phyloP scores from a whole-genome alignment of 495 filamentous ascomycete genomes.

The Aspergillus taichungensis region DNA sequence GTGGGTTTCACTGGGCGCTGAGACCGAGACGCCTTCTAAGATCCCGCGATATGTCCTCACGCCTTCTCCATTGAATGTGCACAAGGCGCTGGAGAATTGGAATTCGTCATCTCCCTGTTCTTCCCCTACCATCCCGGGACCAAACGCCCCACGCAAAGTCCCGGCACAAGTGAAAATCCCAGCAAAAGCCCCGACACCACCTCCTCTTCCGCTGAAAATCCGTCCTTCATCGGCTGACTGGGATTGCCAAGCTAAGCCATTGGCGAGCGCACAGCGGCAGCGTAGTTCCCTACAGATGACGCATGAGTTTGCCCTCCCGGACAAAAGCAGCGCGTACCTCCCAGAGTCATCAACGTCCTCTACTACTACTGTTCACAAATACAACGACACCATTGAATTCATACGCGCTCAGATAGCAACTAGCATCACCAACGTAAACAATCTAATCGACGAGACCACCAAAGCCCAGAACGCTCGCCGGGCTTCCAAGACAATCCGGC shows the following conservation, averaged over 20 bases:
- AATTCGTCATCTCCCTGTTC: background rate
- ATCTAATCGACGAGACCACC: slow-evolving; percentile 15
- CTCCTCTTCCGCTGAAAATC: slow-evolving; percentile 18
- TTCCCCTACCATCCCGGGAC: background rate
- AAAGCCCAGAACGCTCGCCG: slow-evolving; percentile 21
- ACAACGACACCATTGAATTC: slow-evolving; percentile 17
- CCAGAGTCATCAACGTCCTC: slow-evolving; percentile 2
- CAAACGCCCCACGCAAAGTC: background rate
- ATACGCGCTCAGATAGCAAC: slow-evolving; percentile 19
- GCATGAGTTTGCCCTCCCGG: background rate
- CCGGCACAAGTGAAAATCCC: background rate
- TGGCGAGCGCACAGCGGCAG: no score
- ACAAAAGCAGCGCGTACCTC: background rate
- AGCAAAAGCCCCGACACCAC: background rate
- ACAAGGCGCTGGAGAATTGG: slow-evolving; percentile 8
- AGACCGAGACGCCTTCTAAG: background rate
- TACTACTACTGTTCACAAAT: slow-evolving; percentile 7
- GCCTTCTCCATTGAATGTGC: slow-evolving; percentile 21
- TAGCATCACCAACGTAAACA: slow-evolving; percentile 15
- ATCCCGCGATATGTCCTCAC: slow-evolving; percentile 1
- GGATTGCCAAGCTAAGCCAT: no score
- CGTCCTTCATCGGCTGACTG: no score
- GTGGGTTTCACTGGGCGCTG: background rate
- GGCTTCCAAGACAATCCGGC: slow-evolving; percentile 13
- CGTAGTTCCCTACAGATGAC: no score